phyloP scores from a whole-genome alignment of 2,329 filamentous ascomycete genomes.

The Monilinia fructicola region DNA sequence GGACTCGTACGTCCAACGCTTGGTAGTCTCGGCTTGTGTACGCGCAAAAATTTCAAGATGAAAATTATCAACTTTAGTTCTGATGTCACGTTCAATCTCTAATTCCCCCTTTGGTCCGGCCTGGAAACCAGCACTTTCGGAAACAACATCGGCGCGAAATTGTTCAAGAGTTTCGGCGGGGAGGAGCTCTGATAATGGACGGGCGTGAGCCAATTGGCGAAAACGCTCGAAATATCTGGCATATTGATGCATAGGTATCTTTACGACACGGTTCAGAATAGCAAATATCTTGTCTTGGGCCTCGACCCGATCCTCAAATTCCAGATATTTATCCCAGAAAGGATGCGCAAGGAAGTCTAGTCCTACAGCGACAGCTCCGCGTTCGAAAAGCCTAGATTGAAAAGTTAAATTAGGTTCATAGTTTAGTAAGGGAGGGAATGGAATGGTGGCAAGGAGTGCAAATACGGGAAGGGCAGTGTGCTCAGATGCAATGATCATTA shows the following conservation, averaged over 20 bases:
- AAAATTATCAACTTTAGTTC: conserved; percentile 73
- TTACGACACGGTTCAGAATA: conserved; percentile 77
- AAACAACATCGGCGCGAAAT: conserved; percentile 70
- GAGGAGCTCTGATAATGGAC: conserved; percentile 71
- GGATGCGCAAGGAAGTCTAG: conserved; percentile 92
- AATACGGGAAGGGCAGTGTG: conserved; percentile 61
- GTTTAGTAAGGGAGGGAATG: conserved; percentile 32
- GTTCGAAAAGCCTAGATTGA: conserved; percentile 77
- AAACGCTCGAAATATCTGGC: conserved; percentile 92
- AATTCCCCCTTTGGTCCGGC: conserved; percentile 62
- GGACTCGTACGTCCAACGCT: conserved; percentile 91
- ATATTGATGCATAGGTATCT: conserved; percentile 95
- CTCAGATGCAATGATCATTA: conserved; percentile 51
- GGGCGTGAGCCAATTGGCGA: conserved; percentile 69
- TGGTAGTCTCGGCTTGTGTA: conserved; percentile 84
- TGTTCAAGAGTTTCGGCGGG: conserved; percentile 65
- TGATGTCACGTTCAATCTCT: conserved; percentile 81
- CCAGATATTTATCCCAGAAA: conserved; percentile 99
- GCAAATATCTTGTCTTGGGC: conserved; percentile 80
- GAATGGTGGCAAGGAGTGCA: conserved; percentile 50
- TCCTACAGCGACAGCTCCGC: conserved; percentile 79
- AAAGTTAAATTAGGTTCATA: conserved; percentile 32
- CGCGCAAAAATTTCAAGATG: conserved; percentile 78
- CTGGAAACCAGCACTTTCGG: conserved; percentile 56
- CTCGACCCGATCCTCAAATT: conserved; percentile 91